Conservation (phyloP, 2,329 filamentous ascomycete species). For the Tolypocladium ovalisporum region DNA sequence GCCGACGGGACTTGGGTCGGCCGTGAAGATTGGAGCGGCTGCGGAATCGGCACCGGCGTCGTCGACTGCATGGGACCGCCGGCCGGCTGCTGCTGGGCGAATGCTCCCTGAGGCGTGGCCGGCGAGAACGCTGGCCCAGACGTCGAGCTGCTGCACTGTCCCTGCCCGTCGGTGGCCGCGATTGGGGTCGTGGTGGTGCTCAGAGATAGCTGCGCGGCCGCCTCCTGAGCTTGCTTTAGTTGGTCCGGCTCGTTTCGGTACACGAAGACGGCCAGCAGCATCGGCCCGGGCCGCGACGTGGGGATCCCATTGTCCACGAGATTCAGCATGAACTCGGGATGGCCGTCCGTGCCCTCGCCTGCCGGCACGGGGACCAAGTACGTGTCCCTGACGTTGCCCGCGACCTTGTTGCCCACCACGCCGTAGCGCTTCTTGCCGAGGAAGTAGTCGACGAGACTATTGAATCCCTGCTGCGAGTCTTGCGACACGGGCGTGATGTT, state of each 20-base stretch:
- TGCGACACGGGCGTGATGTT: slow-evolving; percentile 56
- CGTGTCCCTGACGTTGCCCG: slow-evolving; percentile 72
- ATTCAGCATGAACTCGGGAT: slow-evolving; percentile 81
- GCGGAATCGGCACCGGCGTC: slow-evolving; percentile 25
- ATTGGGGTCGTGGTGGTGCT: neutral
- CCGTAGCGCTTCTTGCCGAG: slow-evolving; percentile 71
- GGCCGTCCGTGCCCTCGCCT: slow-evolving; percentile 43
- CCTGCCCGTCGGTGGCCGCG: slow-evolving; percentile 14
- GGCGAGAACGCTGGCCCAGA: slow-evolving; percentile 45
- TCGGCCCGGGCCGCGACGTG: slow-evolving; percentile 57
- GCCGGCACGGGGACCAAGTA: slow-evolving; percentile 81
- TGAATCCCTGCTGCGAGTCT: slow-evolving; percentile 51
- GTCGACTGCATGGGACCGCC: slow-evolving; percentile 20
- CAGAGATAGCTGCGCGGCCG: slow-evolving; percentile 1
- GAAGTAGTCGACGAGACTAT: slow-evolving; percentile 81
- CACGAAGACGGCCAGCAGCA: slow-evolving; percentile 77
- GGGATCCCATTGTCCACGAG: slow-evolving; percentile 78
- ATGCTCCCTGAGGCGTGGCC: slow-evolving; percentile 28
- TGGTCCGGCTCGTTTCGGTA: slow-evolving; percentile 51
- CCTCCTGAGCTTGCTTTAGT: slow-evolving; percentile 16
- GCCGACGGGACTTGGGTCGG: slow-evolving; percentile 4
- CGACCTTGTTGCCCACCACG: slow-evolving; percentile 67
- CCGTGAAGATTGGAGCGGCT: slow-evolving; percentile 14
- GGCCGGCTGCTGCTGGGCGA: slow-evolving; percentile 18
- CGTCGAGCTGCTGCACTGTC: slow-evolving; percentile 34